A percentile compares a stretch with the other conserved stretches of the same genome.
phyloP scores from a whole-genome alignment of 2,329 filamentous ascomycete genomes.

The Colletotrichum endophyticum region DNA sequence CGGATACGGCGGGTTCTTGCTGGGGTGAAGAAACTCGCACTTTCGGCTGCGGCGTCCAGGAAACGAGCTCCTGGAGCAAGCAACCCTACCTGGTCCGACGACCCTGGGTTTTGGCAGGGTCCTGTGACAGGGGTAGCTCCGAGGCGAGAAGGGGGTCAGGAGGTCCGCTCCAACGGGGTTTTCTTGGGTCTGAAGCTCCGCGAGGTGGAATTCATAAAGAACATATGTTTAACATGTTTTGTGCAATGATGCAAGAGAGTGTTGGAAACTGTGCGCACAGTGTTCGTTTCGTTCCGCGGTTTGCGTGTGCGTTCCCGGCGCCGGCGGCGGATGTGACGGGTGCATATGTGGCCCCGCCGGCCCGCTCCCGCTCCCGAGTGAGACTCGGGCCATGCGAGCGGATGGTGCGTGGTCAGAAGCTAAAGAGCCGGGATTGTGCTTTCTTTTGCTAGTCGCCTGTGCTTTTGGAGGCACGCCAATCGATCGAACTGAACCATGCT shows the following conservation, averaged over 20 bases:
- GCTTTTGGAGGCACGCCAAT: background rate
- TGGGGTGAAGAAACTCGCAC: background rate
- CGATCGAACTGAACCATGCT: background rate
- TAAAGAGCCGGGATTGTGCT: background rate
- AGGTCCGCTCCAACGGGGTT: background rate
- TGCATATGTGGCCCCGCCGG: background rate
- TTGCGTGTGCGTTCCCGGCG: background rate
- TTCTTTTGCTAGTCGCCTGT: background rate
- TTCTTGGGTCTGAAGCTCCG: background rate
- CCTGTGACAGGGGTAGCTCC: background rate
- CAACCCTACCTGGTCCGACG: background rate
- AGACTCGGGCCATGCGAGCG: background rate
- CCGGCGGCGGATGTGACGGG: background rate
- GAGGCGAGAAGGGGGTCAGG: background rate
- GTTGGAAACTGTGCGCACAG: background rate
- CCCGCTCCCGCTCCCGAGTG: background rate
- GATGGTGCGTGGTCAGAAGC: background rate
- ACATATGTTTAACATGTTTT: background rate
- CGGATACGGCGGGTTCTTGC: background rate
- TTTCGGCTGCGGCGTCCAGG: conserved; percentile 6
- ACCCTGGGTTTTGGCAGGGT: background rate
- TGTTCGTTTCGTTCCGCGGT: background rate
- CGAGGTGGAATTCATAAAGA: background rate
- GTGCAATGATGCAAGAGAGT: background rate
- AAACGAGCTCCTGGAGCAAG: background rate